Base-by-base conservation (phyloP, 768 basidiomycete species). In the Dentipellis fragilis region DNA sequence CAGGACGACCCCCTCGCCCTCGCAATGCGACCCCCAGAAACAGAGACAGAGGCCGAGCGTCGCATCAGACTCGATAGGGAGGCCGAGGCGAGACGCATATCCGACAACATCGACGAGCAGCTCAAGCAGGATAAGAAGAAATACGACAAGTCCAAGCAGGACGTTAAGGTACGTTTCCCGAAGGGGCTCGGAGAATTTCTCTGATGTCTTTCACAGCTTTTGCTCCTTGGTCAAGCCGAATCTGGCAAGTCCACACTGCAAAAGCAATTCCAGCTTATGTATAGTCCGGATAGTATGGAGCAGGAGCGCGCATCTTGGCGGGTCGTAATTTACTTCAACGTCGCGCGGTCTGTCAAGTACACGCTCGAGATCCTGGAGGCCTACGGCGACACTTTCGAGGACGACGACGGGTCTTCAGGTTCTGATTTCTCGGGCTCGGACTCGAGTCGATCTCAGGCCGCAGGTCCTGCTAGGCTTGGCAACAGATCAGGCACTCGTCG, bases 211-310 rank as follows among this genome's bases (percentile, higher is more conserved):
- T 40, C 37, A 50, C 62, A 89, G 84, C 69, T 88, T 45, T 70
- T 89, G n/a, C 75, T 89, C 55, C 76, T 88, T 40, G 87, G 87
- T 39, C 86, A 88, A 63, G 85, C 86, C 39, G 86, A 88, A 72
- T 87, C 83, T 49, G 85, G 85, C 62, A 87, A 88, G 65, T 83
- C 83, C 35, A 87, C 85, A 3, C 75, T 88, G 49, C 84, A 85
- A 68, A 87, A 87, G 65, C 86, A 86, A 64, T 87, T 85, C 62
- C 86, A 88, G 67, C 79, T 89, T 62, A 86, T 89, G 81, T 89
- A 89, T 68, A 81, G 78, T 57, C 88, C 85, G 2, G 75, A 79
- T 56, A 72, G 83, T 0, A 78, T 91, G 37, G 85, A 90, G 46
- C 71, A 75, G 51, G 85, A 87, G 70, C 81, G 85, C 21, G 78